Conservation (phyloP, 208 protist genomes). For the Wallacemonas rigidus region DNA sequence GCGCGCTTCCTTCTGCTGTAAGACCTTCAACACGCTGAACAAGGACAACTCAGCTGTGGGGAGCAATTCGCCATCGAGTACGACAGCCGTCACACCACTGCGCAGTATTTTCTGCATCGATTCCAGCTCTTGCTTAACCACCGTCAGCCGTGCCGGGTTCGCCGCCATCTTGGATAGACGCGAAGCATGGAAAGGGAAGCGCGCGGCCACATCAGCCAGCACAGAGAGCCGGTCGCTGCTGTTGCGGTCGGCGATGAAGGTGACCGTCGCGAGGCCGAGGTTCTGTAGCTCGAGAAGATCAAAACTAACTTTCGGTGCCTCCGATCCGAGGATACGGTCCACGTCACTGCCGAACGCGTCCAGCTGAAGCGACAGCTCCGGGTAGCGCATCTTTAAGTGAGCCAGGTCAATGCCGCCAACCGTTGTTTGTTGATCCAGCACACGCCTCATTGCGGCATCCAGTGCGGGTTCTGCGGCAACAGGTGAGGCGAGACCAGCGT, state of each 20-base stretch:
- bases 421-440: constrained; percentile 1
- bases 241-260: constrained; percentile 43
- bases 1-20: constrained; percentile 41
- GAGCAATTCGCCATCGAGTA: constrained; percentile 55
- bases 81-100: constrained; percentile 30
- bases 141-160: constrained; percentile 17
- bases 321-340: constrained; percentile 28
- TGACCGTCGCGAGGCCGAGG: constrained; percentile 57
- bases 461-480: neutral
- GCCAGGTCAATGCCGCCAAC: constrained; percentile 51
- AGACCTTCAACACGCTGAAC: constrained; percentile 48
- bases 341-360: constrained; percentile 44
- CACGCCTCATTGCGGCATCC: neutral
- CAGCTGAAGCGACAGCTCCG: constrained; percentile 29
- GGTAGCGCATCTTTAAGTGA: constrained; percentile 38
- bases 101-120: constrained; percentile 17
- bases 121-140: constrained; percentile 23
- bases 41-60: constrained; percentile 33
- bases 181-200: constrained; percentile 84
- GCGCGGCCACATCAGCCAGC: constrained; percentile 77
- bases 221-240: constrained; percentile 59
- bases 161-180: constrained; percentile 47
- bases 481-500: too few relatives aligned
- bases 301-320: constrained; percentile 62
- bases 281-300: constrained; percentile 69